Base-by-base conservation (phyloP, 2,329 filamentous ascomycete species). In the Pseudogymnoascus sp. region DNA sequence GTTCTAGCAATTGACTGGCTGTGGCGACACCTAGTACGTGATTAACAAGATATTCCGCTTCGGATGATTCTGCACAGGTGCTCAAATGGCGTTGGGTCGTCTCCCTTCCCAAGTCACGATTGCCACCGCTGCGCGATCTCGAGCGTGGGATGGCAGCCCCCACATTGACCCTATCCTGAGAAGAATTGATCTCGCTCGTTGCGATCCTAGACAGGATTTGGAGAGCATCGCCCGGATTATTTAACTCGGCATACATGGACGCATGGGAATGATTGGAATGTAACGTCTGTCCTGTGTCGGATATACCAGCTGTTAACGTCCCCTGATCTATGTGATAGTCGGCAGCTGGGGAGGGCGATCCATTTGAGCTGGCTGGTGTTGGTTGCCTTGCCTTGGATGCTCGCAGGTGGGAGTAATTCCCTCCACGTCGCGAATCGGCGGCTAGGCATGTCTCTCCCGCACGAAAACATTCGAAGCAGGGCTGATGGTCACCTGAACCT, bases 181-280 rank as follows among this genome's bases (percentile, higher is more conserved):
- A 23, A 38, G 25, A 28, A 5, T 23, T 23, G 16, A 23, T 45
- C 37, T 40, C 28, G 16, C 33, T 38, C 38, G 21, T 38, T 25
- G 49, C 49, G 21, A 60, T 31, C 23, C 18, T 59, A 4, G 28
- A 55, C 21, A 63, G 52, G 23, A 63, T 63, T 61, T 63, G 52
- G 18, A 63, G 49, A 59, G 61, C 61, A 60, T 63, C 61, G 21
- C 21, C 14, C 31, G 61, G 61, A 60, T 63, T 60, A 16, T 33
- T 63, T 16, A 63, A 33, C 31, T 63, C 61, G 14, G 61, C 49
- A 33, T 63, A 63, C 25, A 63, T 38, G 11, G 49, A 33, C 23
- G 37, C 31, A 28, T 45, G 52, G 61, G 16, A 21, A 21, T 21
- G 25, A 38, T 33, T 60, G 41, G 25, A 25, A 16, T 31, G 31